These are phyloP conservation scores for Porphyrellus cyaneotinctus DNA, from an alignment of 768 basidiomycete species.

Conservation along the genomic window DNA sequence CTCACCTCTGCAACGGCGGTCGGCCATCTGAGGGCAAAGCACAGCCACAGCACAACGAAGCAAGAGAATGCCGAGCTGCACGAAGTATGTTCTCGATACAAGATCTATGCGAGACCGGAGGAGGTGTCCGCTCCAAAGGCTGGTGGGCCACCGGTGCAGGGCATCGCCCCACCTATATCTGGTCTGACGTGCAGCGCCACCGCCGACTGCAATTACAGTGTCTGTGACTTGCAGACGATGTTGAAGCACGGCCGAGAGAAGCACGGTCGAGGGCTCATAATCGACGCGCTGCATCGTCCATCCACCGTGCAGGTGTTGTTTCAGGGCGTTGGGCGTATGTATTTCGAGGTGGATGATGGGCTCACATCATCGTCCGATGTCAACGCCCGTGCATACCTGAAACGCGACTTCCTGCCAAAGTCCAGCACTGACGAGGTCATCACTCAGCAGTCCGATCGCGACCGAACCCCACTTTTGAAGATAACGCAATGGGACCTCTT, in stretches of 20 bases:
- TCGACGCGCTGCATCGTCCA: background rate
- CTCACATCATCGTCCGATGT: background rate
- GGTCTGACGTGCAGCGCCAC: background rate
- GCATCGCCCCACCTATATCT: background rate
- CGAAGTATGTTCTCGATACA: background rate
- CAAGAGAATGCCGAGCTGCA: background rate
- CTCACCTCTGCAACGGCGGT: background rate
- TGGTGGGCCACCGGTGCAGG: conserved; percentile 1
- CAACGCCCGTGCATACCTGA: background rate
- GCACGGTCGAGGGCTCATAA: background rate
- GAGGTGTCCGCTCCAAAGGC: background rate
- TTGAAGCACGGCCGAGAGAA: conserved; percentile 1
- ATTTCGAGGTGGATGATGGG: background rate
- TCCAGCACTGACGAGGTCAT: background rate
- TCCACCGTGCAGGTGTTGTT: conserved; percentile 9
- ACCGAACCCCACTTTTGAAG: conserved; percentile 3
- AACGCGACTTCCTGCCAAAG: background rate
- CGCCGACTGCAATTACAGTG: background rate
- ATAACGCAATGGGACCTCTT: conserved; percentile 1
- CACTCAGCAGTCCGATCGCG: background rate
- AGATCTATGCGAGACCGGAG: background rate
- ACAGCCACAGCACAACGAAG: background rate
- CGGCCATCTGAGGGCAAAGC: background rate
- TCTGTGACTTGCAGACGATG: background rate
- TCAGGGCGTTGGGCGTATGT: background rate